Percentiles rank a stretch among this genome's conserved stretches.
These are phyloP conservation scores for Melastoma candidum DNA, from an alignment of 441 rosid species.

Conservation along the genomic window DNA sequence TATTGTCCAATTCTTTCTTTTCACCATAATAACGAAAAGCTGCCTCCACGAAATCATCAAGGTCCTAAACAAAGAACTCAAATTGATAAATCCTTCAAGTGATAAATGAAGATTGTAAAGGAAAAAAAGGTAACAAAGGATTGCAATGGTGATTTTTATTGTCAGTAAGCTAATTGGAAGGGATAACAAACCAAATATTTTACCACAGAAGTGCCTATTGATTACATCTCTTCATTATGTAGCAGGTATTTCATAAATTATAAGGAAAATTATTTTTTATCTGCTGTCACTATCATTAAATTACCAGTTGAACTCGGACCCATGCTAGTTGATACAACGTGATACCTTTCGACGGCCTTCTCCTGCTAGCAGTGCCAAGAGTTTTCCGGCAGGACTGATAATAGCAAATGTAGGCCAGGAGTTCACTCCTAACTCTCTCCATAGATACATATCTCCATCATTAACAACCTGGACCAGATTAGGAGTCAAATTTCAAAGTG, in stretches of 20 bases:
- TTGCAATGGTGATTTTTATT: no score
- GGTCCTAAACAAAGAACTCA: constrained; percentile 39
- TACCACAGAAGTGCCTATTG: no score
- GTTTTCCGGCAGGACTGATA: constrained; percentile 78
- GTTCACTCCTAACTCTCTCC: constrained; percentile 87
- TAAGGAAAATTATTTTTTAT: no score
- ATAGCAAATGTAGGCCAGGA: constrained; percentile 97
- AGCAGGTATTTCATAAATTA: no score
- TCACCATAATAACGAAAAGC: constrained; percentile 69
- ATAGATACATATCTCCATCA: constrained; percentile 87
- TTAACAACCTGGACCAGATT: constrained; percentile 63
- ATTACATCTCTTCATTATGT: no score
- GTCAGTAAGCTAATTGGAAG: no score
- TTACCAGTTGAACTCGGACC: no score
- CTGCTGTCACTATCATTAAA: no score
- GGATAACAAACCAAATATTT: no score
- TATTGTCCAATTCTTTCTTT: constrained; percentile 56
- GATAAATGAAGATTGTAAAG: no score
- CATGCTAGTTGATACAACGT: constrained; percentile 2
- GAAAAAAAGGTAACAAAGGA: no score
- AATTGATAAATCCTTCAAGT: no score
- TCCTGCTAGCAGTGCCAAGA: constrained; percentile 78
- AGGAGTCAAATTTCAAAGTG: constrained; percentile 5
- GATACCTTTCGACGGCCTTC: constrained; percentile 86
- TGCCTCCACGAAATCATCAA: constrained; percentile 81